Evolutionary conservation across 1,284 basidiomycete genomes (phyloP).

Genomic region (Vanrija sp.): DNA sequence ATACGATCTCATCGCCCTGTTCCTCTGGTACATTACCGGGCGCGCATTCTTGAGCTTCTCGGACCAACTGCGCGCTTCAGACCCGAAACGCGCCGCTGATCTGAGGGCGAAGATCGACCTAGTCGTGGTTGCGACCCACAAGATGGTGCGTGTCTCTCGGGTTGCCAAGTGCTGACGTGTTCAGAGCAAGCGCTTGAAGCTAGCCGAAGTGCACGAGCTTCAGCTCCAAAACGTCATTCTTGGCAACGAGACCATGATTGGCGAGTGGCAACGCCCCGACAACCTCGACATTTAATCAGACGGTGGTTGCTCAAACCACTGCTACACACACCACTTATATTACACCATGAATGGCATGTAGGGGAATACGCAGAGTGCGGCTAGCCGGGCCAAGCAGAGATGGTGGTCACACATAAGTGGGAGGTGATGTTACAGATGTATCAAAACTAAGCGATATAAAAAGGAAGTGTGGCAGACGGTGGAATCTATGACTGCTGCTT

Average conservation of each 20-base stretch:
- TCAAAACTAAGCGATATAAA: background rate
- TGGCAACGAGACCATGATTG: constrained; percentile 17
- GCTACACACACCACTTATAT: background rate
- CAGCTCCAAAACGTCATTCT: constrained; percentile 18
- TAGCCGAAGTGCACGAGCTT: constrained; percentile 18
- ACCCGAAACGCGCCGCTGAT: constrained; percentile 3
- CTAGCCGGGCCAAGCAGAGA: background rate
- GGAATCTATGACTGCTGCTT: background rate
- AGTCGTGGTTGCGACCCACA: constrained; percentile 9
- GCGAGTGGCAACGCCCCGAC: constrained; percentile 20
- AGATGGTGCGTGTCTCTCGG: constrained; percentile 1
- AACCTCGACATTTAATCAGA: constrained; percentile 8
- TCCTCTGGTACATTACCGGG: constrained; percentile 12
- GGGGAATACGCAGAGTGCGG: background rate
- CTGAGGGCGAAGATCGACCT: constrained; percentile 5
- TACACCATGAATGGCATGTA: background rate
- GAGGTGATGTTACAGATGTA: background rate
- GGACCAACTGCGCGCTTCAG: constrained; percentile 11
- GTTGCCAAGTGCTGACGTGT: background rate
- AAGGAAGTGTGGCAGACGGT: background rate
- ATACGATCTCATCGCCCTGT: constrained; percentile 18
- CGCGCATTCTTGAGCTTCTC: constrained; percentile 3
- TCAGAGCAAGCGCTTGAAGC: constrained; percentile 1
- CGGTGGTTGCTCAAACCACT: background rate
- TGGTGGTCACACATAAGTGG: background rate